phyloP scores from a whole-genome alignment of 129 eudicot species.

The Flaveria ramosissima region DNA sequence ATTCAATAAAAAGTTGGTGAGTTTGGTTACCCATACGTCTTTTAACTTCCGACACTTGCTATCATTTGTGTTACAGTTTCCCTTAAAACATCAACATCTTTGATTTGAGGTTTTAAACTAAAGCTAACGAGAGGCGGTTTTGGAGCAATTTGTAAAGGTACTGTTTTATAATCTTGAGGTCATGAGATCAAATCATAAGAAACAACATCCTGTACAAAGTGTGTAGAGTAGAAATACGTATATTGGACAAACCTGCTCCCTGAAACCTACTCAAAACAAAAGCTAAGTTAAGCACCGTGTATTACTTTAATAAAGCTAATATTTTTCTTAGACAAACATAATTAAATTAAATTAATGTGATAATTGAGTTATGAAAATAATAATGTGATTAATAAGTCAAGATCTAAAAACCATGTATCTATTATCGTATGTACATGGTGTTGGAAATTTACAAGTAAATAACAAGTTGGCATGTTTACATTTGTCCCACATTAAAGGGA shows the following conservation, averaged over 20 bases:
- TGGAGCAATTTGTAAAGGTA: no score
- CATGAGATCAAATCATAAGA: no score
- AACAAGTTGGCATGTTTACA: no score
- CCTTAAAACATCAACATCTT: not conserved
- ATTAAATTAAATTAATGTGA: not conserved
- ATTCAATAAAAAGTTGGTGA: not conserved
- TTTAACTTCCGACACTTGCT: not conserved
- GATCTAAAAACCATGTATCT: not conserved
- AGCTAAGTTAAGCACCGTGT: no score
- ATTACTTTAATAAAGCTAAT: no score
- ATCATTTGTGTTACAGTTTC: not conserved
- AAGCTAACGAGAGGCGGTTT: not conserved
- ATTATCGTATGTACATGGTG: not conserved
- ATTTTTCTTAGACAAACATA: not conserved
- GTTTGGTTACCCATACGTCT: not conserved
- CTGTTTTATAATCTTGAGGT: no score
- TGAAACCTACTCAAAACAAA: no score
- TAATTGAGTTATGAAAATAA: not conserved
- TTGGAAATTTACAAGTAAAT: no score
- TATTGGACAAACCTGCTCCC: no score
- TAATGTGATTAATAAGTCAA: not conserved
- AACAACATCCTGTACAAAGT: no score
- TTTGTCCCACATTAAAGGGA: no score
- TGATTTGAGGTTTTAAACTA: not conserved
- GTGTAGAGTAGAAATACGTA: no score